Evolutionary conservation across 1,139 yeast genomes (phyloP).

Genomic region (Kurtzmaniella natalensis): DNA sequence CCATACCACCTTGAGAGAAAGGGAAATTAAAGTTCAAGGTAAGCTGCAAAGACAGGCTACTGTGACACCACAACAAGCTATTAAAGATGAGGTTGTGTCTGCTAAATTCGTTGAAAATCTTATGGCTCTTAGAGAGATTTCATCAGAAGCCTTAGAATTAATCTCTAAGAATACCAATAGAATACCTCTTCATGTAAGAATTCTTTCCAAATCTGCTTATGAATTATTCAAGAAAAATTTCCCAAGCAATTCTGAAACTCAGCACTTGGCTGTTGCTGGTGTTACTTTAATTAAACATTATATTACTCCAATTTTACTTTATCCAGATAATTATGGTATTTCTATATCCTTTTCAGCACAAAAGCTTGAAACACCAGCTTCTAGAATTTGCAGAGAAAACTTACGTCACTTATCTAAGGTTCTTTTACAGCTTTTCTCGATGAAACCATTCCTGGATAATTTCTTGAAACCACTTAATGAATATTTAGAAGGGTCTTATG

Average conservation of each 20-base stretch:
- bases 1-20: slow-evolving; percentile 43
- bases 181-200: slow-evolving; percentile 60
- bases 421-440: slow-evolving; percentile 59
- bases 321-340: slow-evolving; percentile 63
- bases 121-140: slow-evolving; percentile 66
- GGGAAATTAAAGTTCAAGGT: slow-evolving; percentile 46
- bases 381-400: slow-evolving; percentile 37
- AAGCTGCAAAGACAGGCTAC: slow-evolving; percentile 23
- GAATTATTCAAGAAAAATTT: slow-evolving; percentile 35
- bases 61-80: slow-evolving; percentile 63
- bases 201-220: slow-evolving; percentile 34
- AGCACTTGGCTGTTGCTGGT: slow-evolving; percentile 65
- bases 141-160: slow-evolving; percentile 53
- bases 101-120: slow-evolving; percentile 66
- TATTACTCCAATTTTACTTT: slow-evolving; percentile 58
- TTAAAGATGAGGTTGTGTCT: slow-evolving; percentile 71
- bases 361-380: background rate
- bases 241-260: slow-evolving; percentile 49
- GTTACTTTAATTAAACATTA: slow-evolving; percentile 62
- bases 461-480: slow-evolving; percentile 80
- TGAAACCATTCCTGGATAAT: slow-evolving; percentile 67
- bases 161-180: slow-evolving; percentile 32
- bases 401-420: slow-evolving; percentile 57
- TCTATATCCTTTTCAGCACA: background rate
- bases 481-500: slow-evolving; percentile 51